Evolutionary conservation across 2,329 filamentous ascomycete genomes (phyloP), one percentile per base, ranked within the genome.

Genomic region (Phaeosphaeriaceae sp.): DNA sequence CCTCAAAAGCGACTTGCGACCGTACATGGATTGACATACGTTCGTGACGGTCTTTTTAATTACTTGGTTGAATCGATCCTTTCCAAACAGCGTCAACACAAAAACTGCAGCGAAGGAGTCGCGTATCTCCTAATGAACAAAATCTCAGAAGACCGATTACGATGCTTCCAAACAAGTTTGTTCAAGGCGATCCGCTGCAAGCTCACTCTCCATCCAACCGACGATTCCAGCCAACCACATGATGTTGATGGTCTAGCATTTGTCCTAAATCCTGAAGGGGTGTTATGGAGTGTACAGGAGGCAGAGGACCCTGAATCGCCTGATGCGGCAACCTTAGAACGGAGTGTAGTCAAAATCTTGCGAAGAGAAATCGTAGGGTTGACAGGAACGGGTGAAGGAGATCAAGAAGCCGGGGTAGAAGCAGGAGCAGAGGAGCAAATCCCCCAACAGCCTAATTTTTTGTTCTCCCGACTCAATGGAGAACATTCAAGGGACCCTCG

Each of bases 161-260:
- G 39, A 30, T 41, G 36, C n/a, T 44, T 47, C 35, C 40, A 48
- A 15, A 47, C 49, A 11, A 11, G 21, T 23, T 32, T 23, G n/a
- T 47, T 38, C 40, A 16, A n/a, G 15, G 39, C 44, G 4, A 23
- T 35, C 11, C 35, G 43, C 15, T 47, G 43, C 36, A 44, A 35
- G n/a, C 47, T 52, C n/a, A 48, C 12, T 11, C 17, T 52, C 7
- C 26, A 26, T 7, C 9, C 39, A 15, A 36, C 20, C 32, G 11
- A 29, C 13, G 29, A 26, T 9, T 40, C n/a, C 15, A 35, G 38
- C 1, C 7, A 36, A 6, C 23, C 36, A 17, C 2, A 35, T 4
- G 23, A 50, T 11, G 37, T 50, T n/a, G 30, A 50, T 16, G 48
- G 48, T 16, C 15, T 46, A 13, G 34, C 37, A 6, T 50, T 50